phyloP scores from a whole-genome alignment of 768 basidiomycete genomes.

The Chalciporus chontae region DNA sequence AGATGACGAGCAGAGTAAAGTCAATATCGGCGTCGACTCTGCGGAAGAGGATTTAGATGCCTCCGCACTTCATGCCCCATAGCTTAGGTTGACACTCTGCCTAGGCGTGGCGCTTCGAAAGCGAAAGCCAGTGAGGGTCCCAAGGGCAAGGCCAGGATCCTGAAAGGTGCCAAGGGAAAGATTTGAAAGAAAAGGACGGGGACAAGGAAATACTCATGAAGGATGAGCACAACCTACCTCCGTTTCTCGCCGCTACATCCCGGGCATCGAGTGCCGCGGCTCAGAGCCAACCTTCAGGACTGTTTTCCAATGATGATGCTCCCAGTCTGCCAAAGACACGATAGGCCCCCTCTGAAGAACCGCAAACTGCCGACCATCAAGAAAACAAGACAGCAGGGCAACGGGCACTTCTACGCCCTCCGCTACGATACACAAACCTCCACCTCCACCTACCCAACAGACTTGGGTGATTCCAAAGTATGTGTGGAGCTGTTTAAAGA shows the following conservation, averaged over 20 bases:
- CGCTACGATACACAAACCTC: slow-evolving; percentile 23
- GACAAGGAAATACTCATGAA: slow-evolving; percentile 37
- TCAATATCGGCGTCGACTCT: no score
- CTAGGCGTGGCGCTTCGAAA: slow-evolving; percentile 23
- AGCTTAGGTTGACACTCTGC: slow-evolving; percentile 13
- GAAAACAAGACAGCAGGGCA: slow-evolving; percentile 48
- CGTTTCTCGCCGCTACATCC: slow-evolving; percentile 13
- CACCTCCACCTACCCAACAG: slow-evolving; percentile 24
- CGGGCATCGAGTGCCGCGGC: slow-evolving; percentile 31
- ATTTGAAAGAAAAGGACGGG: slow-evolving; percentile 28
- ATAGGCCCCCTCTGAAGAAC: slow-evolving; percentile 45
- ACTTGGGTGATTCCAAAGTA: slow-evolving; percentile 58
- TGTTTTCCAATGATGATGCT: slow-evolving; percentile 32
- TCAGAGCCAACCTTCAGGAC: slow-evolving; percentile 28
- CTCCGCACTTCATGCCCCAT: no score
- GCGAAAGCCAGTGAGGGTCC: slow-evolving; percentile 12
- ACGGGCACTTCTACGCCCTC: slow-evolving; percentile 24
- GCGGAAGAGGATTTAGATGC: no score
- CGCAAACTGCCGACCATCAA: slow-evolving; percentile 66
- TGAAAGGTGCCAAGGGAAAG: slow-evolving; percentile 29
- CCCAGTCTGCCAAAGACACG: slow-evolving; percentile 28
- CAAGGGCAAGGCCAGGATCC: slow-evolving; percentile 29
- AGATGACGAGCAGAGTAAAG: no score
- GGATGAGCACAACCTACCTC: slow-evolving; percentile 38
- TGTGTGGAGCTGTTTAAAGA: slow-evolving; percentile 62